Evolutionary conservation across 352 stramenopile genomes (phyloP).

Genomic region (Phytophthora sp.): DNA sequence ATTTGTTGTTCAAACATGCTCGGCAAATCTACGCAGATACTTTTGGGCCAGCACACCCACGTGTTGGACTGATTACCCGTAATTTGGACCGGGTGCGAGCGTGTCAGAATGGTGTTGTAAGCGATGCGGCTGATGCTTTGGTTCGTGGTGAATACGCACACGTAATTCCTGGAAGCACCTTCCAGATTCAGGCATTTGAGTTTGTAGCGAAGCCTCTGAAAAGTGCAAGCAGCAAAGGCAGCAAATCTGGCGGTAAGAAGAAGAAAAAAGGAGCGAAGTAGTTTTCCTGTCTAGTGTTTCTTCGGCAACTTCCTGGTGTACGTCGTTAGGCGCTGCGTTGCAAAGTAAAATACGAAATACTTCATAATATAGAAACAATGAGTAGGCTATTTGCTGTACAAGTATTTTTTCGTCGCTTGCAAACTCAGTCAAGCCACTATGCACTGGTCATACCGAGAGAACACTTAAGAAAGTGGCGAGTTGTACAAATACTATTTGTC

Average conservation of each 20-base stretch:
- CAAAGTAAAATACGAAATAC: too few relatives aligned
- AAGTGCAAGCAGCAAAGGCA: slow-evolving; percentile 19
- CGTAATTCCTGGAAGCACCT: slow-evolving; percentile 65
- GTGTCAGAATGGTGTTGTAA: slow-evolving; percentile 50
- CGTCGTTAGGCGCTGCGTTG: too few relatives aligned
- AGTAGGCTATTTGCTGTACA: too few relatives aligned
- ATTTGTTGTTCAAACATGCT: slow-evolving; percentile 59
- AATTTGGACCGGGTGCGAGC: slow-evolving; percentile 55
- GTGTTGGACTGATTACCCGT: slow-evolving; percentile 46
- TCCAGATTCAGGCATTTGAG: slow-evolving; percentile 74
- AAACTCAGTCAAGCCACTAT: too few relatives aligned
- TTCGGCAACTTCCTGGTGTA: too few relatives aligned
- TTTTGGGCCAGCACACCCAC: slow-evolving; percentile 51
- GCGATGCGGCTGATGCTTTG: slow-evolving; percentile 46
- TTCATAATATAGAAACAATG: too few relatives aligned
- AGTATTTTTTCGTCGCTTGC: too few relatives aligned
- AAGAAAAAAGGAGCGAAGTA: slow-evolving; percentile 47
- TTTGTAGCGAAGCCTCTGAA: slow-evolving; percentile 20
- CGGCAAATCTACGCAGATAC: slow-evolving; percentile 51
- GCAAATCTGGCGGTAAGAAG: slow-evolving; percentile 43
- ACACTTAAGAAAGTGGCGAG: too few relatives aligned
- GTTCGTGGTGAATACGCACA: slow-evolving; percentile 61
- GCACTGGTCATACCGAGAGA: too few relatives aligned
- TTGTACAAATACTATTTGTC: slow-evolving; percentile 13
- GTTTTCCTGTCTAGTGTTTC: background rate